Evolutionary conservation across 1,139 yeast genomes (phyloP), one percentile per base, ranked within the genome.

Genomic region (Debaryomyces subglobosus): DNA sequence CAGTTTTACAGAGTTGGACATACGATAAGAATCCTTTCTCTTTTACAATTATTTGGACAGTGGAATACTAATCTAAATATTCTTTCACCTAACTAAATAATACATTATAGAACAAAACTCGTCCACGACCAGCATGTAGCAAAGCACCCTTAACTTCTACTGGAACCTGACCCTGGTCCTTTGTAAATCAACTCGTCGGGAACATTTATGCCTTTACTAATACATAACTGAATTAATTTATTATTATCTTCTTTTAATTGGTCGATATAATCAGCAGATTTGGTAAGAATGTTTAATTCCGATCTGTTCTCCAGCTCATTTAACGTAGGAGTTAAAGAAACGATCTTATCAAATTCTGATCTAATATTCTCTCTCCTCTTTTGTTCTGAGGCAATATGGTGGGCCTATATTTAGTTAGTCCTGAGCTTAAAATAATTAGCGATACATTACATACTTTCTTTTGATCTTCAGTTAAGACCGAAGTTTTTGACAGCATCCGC

Each of bases 331-430:
- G 79, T 75, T 37, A 76, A 62, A 4, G 66, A 58, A 10, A 76
- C 81, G 18, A 76, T 72, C 46, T 67, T 68, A 54, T 76, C 81
- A 55, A 76, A 76, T 53, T 75, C 80, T 12, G 77, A 67, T 39
- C 81, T 64, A 33, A 76, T 76, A 52, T 76, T 74, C 50, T 74
- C 79, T 54, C 81, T 63, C 58, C 81, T 61, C 53, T 74, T 75
- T 53, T 76, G 80, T 53, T 76, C 81, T 1, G 79, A 74, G n/a
- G 79, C 80, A 15, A 76, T 76, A 52, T 76, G 81, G 51, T 76
- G 81, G 1, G 79, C 79, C 77, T 74, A 35, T 40, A 29, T 4
- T 10, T n/a, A 10, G 37, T 40, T 40, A 40, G 43, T 40, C 8
- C 20, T 21, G 18, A 23, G 34, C 8, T 30, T 13, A 25, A 33